A percentile compares a stretch with the other conserved stretches of the same genome.
phyloP scores from a whole-genome alignment of 2,329 filamentous ascomycete genomes.

The Berkeleyomyces rouxiae region DNA sequence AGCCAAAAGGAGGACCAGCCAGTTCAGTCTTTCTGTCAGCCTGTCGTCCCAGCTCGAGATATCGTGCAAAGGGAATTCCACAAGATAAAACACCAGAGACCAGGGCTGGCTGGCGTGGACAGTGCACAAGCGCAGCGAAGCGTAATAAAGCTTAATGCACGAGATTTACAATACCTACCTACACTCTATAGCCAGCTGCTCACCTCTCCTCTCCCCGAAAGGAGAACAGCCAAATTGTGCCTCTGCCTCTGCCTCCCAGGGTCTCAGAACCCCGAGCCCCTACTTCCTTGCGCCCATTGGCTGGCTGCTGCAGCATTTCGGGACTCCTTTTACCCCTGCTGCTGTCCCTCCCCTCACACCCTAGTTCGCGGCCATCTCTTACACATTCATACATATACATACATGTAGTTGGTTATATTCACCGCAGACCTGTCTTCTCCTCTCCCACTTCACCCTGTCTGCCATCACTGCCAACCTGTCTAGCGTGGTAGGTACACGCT shows the following conservation, averaged over 20 bases:
- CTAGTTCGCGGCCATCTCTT: background rate
- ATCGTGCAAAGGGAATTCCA: no score
- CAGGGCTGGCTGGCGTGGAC: background rate
- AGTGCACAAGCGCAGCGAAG: background rate
- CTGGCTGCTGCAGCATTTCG: background rate
- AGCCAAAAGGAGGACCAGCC: background rate
- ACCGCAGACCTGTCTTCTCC: background rate
- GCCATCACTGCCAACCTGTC: background rate
- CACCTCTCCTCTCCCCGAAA: no score
- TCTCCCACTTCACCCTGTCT: background rate
- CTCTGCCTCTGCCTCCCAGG: background rate
- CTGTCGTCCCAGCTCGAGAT: no score
- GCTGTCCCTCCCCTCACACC: background rate
- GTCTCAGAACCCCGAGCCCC: background rate
- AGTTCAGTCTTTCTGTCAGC: no score
- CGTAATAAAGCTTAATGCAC: background rate
- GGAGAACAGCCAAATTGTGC: background rate
- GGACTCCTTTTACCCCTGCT: background rate
- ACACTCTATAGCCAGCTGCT: no score
- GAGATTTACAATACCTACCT: no score
- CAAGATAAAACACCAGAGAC: background rate
- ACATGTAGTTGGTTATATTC: background rate
- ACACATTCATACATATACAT: background rate
- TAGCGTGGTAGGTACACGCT: no score
- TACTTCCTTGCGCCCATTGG: background rate